Base-by-base conservation (phyloP, 106 monocot genomes). In the Narthecium ossifragum region DNA sequence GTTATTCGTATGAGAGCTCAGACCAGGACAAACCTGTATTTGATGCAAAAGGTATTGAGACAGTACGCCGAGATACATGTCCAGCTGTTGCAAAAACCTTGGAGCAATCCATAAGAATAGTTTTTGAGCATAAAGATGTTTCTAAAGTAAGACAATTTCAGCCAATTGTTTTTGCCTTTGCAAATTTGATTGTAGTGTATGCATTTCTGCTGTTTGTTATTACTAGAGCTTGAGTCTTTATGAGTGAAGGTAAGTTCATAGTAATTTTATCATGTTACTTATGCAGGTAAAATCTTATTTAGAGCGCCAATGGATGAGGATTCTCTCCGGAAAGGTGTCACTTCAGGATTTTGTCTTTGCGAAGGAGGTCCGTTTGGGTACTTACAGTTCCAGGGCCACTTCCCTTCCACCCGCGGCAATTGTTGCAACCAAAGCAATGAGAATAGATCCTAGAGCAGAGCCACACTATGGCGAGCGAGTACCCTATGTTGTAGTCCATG, bases 21-120 rank as follows among this genome's bases (percentile, higher is more conserved):
- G 75, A 69, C 40, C 90, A 96, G 70, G 51, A 65, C 14, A 74
- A 68, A 37, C 86, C 96, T 23, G 61, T 22, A 51, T 96, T 96
- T 74, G 90, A 96, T 80, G 96, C 96, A 13, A 96, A 96, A 61
- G 96, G 96, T 48, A 96, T 87, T 33, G 90, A 96, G 65, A 96
- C 96, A 25, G 81, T 96, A 15, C 83, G 96, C 34, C 75, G 96
- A 64, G 96, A 96, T 67, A 86, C 90, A 31, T 96, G 96, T 46
- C 83, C 86, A 59, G 86, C 78, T 59, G 96, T 96, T 66, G 77
- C 96, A 34, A 96, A 96, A 71, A 83, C 68, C 40, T 60, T 96
- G 54, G 96, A 96, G 64, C 71, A 62, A 25, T 87, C 90, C 28
- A 66, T 90, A 46, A 82, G 96, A 61, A 70, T 87, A 20, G 59